Evolutionary conservation across 495 filamentous ascomycete genomes (phyloP), one percentile per base, ranked within the genome.

Genomic region (Melanomma pulvis-pyrius): DNA sequence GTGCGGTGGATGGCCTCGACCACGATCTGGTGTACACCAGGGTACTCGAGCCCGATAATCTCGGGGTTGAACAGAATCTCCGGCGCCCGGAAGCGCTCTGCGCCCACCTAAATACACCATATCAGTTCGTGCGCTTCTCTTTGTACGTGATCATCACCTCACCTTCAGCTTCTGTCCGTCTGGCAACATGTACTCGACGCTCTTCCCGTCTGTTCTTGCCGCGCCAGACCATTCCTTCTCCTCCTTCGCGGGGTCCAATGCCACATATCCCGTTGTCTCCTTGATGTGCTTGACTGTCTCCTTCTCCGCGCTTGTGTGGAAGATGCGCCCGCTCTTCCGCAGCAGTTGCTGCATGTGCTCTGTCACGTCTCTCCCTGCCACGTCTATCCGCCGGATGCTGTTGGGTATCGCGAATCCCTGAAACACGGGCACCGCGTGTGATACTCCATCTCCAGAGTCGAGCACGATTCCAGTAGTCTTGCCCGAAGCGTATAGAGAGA

Each of bases 41-140:
- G 92, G 77, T 96, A 99, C 80, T 99, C 94, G 53, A 97, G 88
- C 8, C 94, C 94, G 69, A 98, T 96, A 61, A 98, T 86, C 73
- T 97, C 96, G 12, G 94, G 94, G 72, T 98, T 91, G 81, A 99
- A 99, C 21, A 99, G 87, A 69, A 98, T 97, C 77, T 99, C 94
- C 15, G 94, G 92, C 17, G 94, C 94, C 62, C 93, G 87, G 84
- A 97, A 98, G 11, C 94, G 88, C 79, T 98, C 94, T 65, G 90
- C 81, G 61, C 92, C 93, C 73, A 94, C 84, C 89, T 93, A 59
- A 36, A 26, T 32, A 61, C 3, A 30, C 28, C 24, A 32, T 26
- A 46, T 70, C 59, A 71, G 71, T 52, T 46, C 7, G 65, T 58
- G 60, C 30, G 60, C 30, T 6, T 30, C 15, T 22, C 25, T 39